A percentile compares a stretch with the other conserved stretches of the same genome.
These are phyloP conservation scores for Leucocoprinus leucothites DNA, from an alignment of 768 basidiomycete species.

Conservation along the genomic window DNA sequence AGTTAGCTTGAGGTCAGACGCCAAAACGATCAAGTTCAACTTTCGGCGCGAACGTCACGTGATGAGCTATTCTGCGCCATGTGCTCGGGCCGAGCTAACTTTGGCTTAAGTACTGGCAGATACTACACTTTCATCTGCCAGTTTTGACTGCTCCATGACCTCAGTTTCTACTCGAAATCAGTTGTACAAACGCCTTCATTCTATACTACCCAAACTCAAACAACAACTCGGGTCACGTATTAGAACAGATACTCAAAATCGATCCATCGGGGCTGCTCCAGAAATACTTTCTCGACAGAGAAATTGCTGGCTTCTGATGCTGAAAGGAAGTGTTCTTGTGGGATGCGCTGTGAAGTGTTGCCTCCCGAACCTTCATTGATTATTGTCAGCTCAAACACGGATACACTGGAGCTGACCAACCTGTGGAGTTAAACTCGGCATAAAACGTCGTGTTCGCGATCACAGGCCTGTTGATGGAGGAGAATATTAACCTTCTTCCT, in stretches of 20 bases:
- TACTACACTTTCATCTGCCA: neutral
- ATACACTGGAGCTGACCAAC: conserved; percentile 21
- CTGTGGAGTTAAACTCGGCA: conserved; percentile 54
- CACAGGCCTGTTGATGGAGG: conserved; percentile 27
- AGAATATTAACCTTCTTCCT: neutral
- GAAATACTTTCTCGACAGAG: conserved; percentile 49
- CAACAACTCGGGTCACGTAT: too few species aligned
- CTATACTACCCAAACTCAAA: neutral
- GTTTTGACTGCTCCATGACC: too few species aligned
- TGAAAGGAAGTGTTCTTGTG: conserved; percentile 46
- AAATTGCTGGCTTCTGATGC: conserved; percentile 35
- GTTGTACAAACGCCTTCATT: neutral
- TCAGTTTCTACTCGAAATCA: too few species aligned
- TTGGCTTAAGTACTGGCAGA: too few species aligned
- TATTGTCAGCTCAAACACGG: neutral
- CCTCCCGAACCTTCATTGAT: conserved; percentile 49
- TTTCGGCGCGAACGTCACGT: conserved; percentile 2
- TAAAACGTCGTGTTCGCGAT: conserved; percentile 55
- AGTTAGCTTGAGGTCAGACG: too few species aligned
- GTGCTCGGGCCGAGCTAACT: too few species aligned
- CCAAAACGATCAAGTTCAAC: conserved; percentile 10
- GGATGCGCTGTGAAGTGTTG: conserved; percentile 38
- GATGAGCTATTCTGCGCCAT: too few species aligned
- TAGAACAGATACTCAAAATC: conserved; percentile 45
- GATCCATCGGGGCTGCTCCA: conserved; percentile 50